Conservation (phyloP, 1,284 basidiomycete species). For the Ustilago nuda region DNA sequence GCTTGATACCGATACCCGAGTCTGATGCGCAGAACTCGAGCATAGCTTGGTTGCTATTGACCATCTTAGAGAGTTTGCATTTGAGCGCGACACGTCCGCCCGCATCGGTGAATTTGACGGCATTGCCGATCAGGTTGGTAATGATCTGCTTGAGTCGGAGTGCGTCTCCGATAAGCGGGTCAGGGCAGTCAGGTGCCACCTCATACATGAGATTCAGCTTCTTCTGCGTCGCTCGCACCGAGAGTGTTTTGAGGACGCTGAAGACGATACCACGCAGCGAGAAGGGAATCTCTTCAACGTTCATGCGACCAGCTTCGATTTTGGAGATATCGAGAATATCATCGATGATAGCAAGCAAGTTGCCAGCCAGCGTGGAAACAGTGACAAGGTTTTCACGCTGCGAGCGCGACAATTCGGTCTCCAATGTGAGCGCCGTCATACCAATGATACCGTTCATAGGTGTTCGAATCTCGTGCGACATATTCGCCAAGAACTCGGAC, state of each 20-base stretch:
- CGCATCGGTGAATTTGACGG: conserved; percentile 79
- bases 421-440: conserved; percentile 97
- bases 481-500: conserved; percentile 81
- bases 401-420: conserved; percentile 86
- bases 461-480: conserved; percentile 69
- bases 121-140: conserved; percentile 65
- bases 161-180: conserved; percentile 96
- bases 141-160: conserved; percentile 75
- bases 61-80: conserved; percentile 77
- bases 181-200: conserved; percentile 93
- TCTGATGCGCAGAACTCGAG: conserved; percentile 98
- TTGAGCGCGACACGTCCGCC: conserved; percentile 93
- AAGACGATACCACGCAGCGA: conserved; percentile 97
- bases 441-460: conserved; percentile 85
- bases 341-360: conserved; percentile 89
- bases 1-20: conserved; percentile 98
- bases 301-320: conserved; percentile 95
- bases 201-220: conserved; percentile 97
- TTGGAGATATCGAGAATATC: conserved; percentile 69
- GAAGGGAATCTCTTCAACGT: conserved; percentile 98
- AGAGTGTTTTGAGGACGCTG: conserved; percentile 96
- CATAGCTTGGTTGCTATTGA: conserved; percentile 81
- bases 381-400: conserved; percentile 95
- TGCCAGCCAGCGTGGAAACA: conserved; percentile 93
- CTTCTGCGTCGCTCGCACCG: conserved; percentile 97